phyloP scores from a whole-genome alignment of 2,329 filamentous ascomycete genomes.

The Colletotrichum salicis region DNA sequence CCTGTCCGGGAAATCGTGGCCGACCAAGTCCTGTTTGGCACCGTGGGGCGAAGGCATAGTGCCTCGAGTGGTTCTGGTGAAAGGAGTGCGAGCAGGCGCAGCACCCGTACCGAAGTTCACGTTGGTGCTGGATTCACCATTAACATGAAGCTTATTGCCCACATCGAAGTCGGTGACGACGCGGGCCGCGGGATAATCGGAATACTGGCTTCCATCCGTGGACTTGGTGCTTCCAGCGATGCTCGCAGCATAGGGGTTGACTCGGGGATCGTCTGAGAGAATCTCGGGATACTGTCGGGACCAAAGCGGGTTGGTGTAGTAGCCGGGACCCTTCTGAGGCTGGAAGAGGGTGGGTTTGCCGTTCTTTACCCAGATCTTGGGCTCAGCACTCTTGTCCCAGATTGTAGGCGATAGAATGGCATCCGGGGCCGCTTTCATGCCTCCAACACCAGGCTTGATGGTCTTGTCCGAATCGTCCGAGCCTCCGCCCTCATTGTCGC shows the following conservation, averaged over 20 bases:
- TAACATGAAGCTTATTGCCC: not conserved
- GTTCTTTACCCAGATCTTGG: constrained; percentile 28
- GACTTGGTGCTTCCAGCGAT: not conserved
- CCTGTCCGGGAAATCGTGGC: not conserved
- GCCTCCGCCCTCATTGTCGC: not conserved
- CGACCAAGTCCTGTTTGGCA: not conserved
- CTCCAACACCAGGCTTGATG: not conserved
- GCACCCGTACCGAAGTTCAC: not conserved
- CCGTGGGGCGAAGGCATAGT: not conserved
- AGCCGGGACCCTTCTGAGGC: constrained; percentile 9
- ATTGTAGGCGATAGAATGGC: constrained; percentile 15
- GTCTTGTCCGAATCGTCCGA: constrained; percentile 22
- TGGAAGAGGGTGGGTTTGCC: constrained; percentile 31
- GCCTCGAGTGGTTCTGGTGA: not conserved
- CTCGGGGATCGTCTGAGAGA: constrained; percentile 14
- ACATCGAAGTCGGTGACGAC: not conserved
- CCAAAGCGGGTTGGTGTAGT: constrained; percentile 31
- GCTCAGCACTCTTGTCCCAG: constrained; percentile 24
- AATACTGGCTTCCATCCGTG: not conserved
- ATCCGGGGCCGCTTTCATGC: not conserved
- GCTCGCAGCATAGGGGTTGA: not conserved
- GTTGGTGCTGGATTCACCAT: not conserved
- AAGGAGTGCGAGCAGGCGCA: not conserved
- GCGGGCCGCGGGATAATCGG: not conserved
- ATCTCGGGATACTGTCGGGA: constrained; percentile 32